Percentiles rank a stretch among this genome's conserved stretches.
Evolutionary conservation across 83 land plant genomes (phyloP).

Genomic region (Thuja plicata): DNA sequence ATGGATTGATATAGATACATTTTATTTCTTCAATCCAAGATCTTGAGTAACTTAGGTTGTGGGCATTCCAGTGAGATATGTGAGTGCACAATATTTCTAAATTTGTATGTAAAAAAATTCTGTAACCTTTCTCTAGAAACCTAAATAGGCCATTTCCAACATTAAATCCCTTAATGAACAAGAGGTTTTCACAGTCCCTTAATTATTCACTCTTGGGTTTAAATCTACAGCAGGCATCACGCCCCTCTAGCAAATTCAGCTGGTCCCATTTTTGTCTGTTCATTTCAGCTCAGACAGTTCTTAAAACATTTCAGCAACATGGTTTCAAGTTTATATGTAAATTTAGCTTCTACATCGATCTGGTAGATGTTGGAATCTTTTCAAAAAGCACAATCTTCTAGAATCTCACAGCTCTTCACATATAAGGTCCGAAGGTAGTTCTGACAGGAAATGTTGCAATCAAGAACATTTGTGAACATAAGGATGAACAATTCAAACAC

Average conservation of each 20-base stretch:
- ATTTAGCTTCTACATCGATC: background rate
- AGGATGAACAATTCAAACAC: too few relatives aligned
- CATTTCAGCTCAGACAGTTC: background rate
- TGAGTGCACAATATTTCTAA: background rate
- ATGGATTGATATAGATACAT: background rate
- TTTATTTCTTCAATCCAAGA: background rate
- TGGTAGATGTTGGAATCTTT: background rate
- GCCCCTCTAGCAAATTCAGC: background rate
- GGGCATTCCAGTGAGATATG: background rate
- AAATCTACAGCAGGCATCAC: background rate
- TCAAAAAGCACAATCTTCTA: background rate
- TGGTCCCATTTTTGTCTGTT: background rate
- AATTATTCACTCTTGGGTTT: background rate
- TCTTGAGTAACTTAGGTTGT: background rate
- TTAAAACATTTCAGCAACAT: background rate
- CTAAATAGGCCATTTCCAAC: background rate
- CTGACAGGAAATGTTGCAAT: background rate
- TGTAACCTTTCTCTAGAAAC: background rate
- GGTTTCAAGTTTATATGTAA: background rate
- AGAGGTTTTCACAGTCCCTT: too few relatives aligned
- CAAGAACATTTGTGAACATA: background rate
- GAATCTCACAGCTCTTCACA: background rate
- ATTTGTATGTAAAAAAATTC: background rate
- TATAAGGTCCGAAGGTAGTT: background rate
- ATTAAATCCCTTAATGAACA: too few relatives aligned